These are phyloP conservation scores for Ophiobolus disseminans DNA, from an alignment of 2,329 filamentous ascomycete genomes.

Conservation along the genomic window DNA sequence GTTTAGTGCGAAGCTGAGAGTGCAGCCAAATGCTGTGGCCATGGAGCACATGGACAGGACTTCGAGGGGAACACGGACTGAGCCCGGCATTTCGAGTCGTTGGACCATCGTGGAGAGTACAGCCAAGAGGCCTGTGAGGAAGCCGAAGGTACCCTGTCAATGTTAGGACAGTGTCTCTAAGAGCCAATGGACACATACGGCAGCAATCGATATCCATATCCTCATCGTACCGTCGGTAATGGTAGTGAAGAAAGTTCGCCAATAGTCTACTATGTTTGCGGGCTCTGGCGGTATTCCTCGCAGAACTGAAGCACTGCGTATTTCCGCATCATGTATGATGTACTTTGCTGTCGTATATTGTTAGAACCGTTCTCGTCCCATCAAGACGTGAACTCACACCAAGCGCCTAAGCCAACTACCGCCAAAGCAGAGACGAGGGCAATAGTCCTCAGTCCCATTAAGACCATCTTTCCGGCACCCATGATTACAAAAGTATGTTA, in stretches of 20 bases:
- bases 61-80: conserved; percentile 31
- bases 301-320: conserved; percentile 24
- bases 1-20: conserved; percentile 27
- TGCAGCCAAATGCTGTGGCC: conserved; percentile 27
- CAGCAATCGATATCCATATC: conserved; percentile 35
- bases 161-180: conserved; percentile 10
- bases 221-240: conserved; percentile 19
- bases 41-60: conserved; percentile 31
- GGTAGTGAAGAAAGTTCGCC: conserved; percentile 26
- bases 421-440: conserved; percentile 28
- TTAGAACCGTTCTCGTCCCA: background rate
- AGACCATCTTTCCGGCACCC: conserved; percentile 19
- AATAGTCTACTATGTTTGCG: conserved; percentile 17
- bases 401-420: conserved; percentile 32
- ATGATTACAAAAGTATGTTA: conserved; percentile 16
- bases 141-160: conserved; percentile 27
- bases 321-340: conserved; percentile 31
- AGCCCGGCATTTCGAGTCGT: conserved; percentile 24
- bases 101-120: conserved; percentile 22
- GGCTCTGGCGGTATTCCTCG: conserved; percentile 11
- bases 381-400: conserved; percentile 23
- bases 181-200: conserved; percentile 21
- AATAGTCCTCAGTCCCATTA: conserved; percentile 29
- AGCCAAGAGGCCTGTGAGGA: conserved; percentile 22
- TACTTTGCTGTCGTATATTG: conserved; percentile 12